These are phyloP conservation scores for Acacia pycnantha DNA, from an alignment of 331 rosid species.

Conservation along the genomic window DNA sequence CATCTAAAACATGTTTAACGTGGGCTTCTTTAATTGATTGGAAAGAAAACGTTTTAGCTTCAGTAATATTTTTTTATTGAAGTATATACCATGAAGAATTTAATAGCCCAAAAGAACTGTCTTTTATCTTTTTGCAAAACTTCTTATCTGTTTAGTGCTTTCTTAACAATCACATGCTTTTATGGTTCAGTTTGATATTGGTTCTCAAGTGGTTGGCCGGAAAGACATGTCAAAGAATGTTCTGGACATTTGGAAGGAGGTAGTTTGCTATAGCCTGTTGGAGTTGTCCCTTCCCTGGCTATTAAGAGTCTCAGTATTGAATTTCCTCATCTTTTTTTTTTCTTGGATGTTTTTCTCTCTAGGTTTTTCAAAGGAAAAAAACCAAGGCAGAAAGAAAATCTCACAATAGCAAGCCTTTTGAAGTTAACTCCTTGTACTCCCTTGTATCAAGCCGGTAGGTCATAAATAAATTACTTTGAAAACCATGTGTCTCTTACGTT, in stretches of 20 bases:
- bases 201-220: constrained; percentile 89
- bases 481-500: constrained; percentile 13
- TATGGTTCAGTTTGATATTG: constrained; percentile 64
- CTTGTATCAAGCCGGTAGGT: constrained; percentile 75
- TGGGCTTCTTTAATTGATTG: neutral
- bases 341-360: constrained; percentile 23
- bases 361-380: constrained; percentile 82
- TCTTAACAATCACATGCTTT: constrained; percentile 28
- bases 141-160: constrained; percentile 1
- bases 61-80: neutral
- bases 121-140: neutral
- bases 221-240: constrained; percentile 75
- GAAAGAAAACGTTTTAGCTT: constrained; percentile 2
- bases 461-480: constrained; percentile 29
- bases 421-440: constrained; percentile 68
- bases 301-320: constrained; percentile 6
- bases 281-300: constrained; percentile 20
- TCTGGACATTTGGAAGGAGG: constrained; percentile 92
- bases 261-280: constrained; percentile 26
- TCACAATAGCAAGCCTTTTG: constrained; percentile 38
- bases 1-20: constrained; percentile 6
- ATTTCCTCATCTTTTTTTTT: constrained; percentile 1
- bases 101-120: constrained; percentile 5
- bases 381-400: constrained; percentile 59
- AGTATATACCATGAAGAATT: constrained; percentile 11